Evolutionary conservation across 1,139 yeast genomes (phyloP), one percentile per base, ranked within the genome.

Genomic region (Hyphopichia khmerensis): DNA sequence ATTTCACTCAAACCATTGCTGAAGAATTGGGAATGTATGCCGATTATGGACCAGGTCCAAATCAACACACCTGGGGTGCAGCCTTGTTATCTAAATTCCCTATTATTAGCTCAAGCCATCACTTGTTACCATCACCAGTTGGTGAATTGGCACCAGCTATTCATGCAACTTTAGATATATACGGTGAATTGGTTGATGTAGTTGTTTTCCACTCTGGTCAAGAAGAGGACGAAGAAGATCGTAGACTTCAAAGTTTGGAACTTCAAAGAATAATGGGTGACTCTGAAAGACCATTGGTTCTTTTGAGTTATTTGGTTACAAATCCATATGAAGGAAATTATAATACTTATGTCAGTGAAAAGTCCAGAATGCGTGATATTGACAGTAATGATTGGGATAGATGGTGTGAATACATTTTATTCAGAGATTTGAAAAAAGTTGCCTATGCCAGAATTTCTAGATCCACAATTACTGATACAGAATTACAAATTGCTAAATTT

Each of bases 131-230:
- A 7, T 71, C 96, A 2, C 99, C 99, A 2, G 96, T 88, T 26
- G 99, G 99, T 32, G 99, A 93, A 69, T 74, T 93, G 46, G 99
- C 99, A 0, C 99, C 99, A 3, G 99, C 97, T 1, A 93, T 93
- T 50, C 96, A 87, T 63, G 99, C 99, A 2, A 91, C 98, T 2
- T 69, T 93, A 50, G 95, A 90, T 52, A 87, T 93, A 30, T 91
- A 89, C 62, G 96, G 96, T 15, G 85, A 84, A 57, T 58, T 74
- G 27, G 88, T 93, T 15, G 99, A 93, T 60, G 87, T 93, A 32
- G 95, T 93, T 44, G 99, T 93, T 19, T 93, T 93, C 86, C 99
- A 93, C 64, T 84, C 95, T 39, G 99, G 99, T 5, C 99, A 93
- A 67, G 98, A 93, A 64, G 99, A 93, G 70, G 99, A 93, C 60